Conservation (phyloP, 2,329 filamentous ascomycete species). For the Dactylonectria estremocensis region DNA sequence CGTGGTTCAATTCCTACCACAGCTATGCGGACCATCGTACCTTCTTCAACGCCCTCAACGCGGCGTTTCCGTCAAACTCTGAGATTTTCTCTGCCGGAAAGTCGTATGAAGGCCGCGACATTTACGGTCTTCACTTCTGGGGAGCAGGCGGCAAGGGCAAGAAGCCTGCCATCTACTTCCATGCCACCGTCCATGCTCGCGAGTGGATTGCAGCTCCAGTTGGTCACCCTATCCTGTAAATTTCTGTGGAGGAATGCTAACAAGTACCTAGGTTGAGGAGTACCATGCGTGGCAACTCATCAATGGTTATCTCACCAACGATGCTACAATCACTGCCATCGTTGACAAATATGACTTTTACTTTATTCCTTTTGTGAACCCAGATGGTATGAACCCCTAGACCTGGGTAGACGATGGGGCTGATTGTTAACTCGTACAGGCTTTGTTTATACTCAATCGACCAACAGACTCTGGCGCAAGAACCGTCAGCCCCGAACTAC, state of each 20-base stretch:
- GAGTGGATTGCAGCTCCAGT: slow-evolving; percentile 69
- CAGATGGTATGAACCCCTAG: slow-evolving; percentile 62
- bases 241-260: slow-evolving; percentile 6
- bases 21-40: slow-evolving; percentile 64
- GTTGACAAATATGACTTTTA: slow-evolving; percentile 77
- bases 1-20: slow-evolving; percentile 70
- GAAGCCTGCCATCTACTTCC: slow-evolving; percentile 68
- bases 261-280: slow-evolving; percentile 58
- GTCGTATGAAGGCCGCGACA: slow-evolving; percentile 65
- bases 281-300: slow-evolving; percentile 68
- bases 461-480: slow-evolving; percentile 74
- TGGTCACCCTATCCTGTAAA: neutral
- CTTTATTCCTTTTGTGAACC: slow-evolving; percentile 74
- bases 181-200: slow-evolving; percentile 71
- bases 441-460: slow-evolving; percentile 68
- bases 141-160: slow-evolving; percentile 60
- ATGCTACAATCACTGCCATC: slow-evolving; percentile 58
- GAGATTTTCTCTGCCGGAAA: slow-evolving; percentile 64
- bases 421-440: slow-evolving; percentile 16
- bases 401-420: neutral
- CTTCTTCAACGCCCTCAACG: slow-evolving; percentile 62
- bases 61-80: slow-evolving; percentile 60
- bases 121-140: slow-evolving; percentile 74
- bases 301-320: slow-evolving; percentile 57
- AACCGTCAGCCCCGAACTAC: slow-evolving; percentile 63